Evolutionary conservation across 441 rosid genomes (phyloP), one percentile per base, ranked within the genome.

Genomic region (Euphorbia schlechtendalii): DNA sequence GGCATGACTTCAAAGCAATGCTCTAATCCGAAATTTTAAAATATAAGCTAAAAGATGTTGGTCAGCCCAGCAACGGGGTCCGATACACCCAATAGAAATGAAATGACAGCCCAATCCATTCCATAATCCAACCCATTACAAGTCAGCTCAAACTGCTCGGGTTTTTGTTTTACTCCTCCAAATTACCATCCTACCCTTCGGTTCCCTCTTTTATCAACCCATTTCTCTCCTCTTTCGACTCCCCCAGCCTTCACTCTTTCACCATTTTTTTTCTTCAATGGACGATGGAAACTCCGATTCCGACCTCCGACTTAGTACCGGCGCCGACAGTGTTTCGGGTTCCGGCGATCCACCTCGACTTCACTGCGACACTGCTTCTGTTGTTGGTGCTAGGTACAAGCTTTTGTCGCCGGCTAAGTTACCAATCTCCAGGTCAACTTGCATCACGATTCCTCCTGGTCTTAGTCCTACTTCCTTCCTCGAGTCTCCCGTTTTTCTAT

Each of bases 341-440:
- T 49, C 40, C 55, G 64, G 56, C 59, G 74, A 53, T 55, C 77
- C 62, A 56, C 30, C 28, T 41, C 54, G 49, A 32, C 65, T 18
- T 69, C 65, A 17, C 8, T 51, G 69, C 28, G 74, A 38, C 17
- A 6, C 12, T 32, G 71, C 30, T 2, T 17, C 27, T 40, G 74
- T 58, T 46, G 61, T n/a, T 53, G 54, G 89, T 4, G 96, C 99
- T 25, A 79, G 93, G 84, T 94, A 94, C 74, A 88, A 84, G 92
- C 84, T 94, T 2, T 81, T 90, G 85, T 90, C 99, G 30, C 99
- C 99, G 64, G 92, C 96, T 14, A 90, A 87, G 86, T 86, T 94
- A 28, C 97, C 97, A 84, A 94, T 90, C 88, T 83, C 96, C 24
- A 78, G 96, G 73, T 81, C 93, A 4, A 43, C 90, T 46, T 85